Percentiles rank a stretch among this genome's conserved stretches.
These are phyloP conservation scores for Neurospora hispaniola DNA, from an alignment of 495 filamentous ascomycete genomes.

Conservation along the genomic window DNA sequence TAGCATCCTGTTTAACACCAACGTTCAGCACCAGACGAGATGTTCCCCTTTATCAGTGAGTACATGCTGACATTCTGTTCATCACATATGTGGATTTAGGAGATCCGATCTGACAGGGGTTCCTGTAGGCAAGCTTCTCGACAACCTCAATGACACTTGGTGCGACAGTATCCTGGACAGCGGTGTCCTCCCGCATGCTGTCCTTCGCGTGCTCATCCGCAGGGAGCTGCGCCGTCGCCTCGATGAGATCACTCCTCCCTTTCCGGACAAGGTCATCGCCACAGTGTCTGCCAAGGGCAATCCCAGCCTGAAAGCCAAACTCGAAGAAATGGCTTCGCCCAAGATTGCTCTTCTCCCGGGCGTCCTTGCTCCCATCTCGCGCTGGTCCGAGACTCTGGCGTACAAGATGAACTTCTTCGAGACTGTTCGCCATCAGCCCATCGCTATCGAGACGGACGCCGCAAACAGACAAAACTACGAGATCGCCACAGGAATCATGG, in stretches of 20 bases:
- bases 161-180: conserved; percentile 36
- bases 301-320: background rate
- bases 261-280: background rate
- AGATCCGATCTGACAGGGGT: background rate
- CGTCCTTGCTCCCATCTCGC: background rate
- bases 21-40: background rate
- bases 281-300: background rate
- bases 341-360: conserved; percentile 20
- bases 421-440: conserved; percentile 40
- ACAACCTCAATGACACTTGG: conserved; percentile 2
- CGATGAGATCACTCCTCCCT: conserved; percentile 23
- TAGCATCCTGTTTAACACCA: background rate
- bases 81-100: background rate
- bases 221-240: conserved; percentile 44
- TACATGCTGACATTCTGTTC: background rate
- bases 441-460: conserved; percentile 49
- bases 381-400: conserved; percentile 25
- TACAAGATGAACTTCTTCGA: conserved; percentile 49
- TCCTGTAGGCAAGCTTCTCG: background rate
- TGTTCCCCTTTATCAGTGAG: background rate
- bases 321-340: conserved; percentile 15
- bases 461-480: conserved; percentile 61
- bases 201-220: conserved; percentile 49
- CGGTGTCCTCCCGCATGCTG: conserved; percentile 46
- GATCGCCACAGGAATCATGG: conserved; percentile 48